Conservation (phyloP, 2,329 filamentous ascomycete genomes). For the Fusarium albidum region DNA sequence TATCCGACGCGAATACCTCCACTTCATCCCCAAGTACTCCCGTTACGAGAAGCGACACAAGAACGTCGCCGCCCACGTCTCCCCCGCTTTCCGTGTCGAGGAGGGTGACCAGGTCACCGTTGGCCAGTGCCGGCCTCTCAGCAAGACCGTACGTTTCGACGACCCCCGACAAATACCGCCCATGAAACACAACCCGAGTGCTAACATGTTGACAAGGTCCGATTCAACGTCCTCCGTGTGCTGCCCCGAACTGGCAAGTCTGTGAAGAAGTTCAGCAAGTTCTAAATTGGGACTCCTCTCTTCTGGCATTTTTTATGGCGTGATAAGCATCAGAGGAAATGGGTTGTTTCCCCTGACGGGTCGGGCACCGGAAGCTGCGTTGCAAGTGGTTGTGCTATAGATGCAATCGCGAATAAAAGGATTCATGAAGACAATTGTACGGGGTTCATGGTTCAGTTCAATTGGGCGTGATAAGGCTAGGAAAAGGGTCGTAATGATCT, state of each 20-base stretch:
- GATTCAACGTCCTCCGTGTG: constrained; percentile 99
- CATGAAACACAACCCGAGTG: background rate
- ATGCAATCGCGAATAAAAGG: constrained; percentile 55
- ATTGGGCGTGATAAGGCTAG: constrained; percentile 41
- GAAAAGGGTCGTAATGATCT: constrained; percentile 41
- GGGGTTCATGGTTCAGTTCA: constrained; percentile 42
- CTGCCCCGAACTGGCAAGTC: constrained; percentile 96
- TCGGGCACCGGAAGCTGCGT: constrained; percentile 53
- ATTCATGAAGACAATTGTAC: constrained; percentile 50
- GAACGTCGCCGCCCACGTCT: constrained; percentile 99
- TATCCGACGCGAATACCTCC: constrained; percentile 99
- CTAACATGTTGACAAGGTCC: constrained; percentile 68
- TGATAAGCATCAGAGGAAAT: constrained; percentile 56
- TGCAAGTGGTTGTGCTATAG: constrained; percentile 56
- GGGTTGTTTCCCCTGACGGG: constrained; percentile 49
- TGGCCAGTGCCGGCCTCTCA: constrained; percentile 98
- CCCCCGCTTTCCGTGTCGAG: constrained; percentile 99
- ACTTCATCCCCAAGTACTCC: constrained; percentile 99
- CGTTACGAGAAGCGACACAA: constrained; percentile 99
- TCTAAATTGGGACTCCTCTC: constrained; percentile 71
- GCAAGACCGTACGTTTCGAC: constrained; percentile 89
- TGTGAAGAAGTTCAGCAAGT: constrained; percentile 99
- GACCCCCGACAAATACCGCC: background rate
- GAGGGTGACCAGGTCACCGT: constrained; percentile 99
- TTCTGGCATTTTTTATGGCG: constrained; percentile 65